A percentile compares a stretch with the other conserved stretches of the same genome.
Conservation (phyloP, 257 asterid genomes). For the Galeopsis tetrahit region DNA sequence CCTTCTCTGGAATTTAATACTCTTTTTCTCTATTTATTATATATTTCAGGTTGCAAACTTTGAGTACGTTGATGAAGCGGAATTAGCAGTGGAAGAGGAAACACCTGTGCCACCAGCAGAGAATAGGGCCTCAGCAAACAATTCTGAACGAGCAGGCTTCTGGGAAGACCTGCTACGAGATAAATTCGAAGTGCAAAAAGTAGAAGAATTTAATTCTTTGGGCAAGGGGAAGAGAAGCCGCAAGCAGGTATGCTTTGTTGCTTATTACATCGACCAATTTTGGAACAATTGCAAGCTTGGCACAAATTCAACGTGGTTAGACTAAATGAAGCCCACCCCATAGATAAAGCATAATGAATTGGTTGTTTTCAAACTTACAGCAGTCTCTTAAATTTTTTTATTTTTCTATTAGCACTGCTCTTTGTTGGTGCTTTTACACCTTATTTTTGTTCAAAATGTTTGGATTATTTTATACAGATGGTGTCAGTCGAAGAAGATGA, state of each 20-base stretch:
- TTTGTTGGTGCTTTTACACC: background rate
- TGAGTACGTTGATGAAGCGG: slow-evolving; percentile 82
- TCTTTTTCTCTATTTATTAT: slow-evolving; percentile 27
- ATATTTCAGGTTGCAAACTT: slow-evolving; percentile 84
- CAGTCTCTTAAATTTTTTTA: background rate
- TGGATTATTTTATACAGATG: slow-evolving; percentile 62
- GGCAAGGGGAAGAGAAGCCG: slow-evolving; percentile 98
- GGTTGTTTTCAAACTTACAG: slow-evolving; percentile 1
- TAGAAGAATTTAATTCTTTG: slow-evolving; percentile 84
- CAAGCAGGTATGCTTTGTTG: slow-evolving; percentile 62
- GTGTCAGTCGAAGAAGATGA: slow-evolving; percentile 94
- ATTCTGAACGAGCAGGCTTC: slow-evolving; percentile 69
- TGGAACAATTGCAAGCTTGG: background rate
- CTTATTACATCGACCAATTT: slow-evolving; percentile 17
- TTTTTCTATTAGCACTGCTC: background rate
- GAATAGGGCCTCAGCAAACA: slow-evolving; percentile 59
- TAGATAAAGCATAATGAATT: background rate
- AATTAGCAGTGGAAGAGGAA: slow-evolving; percentile 78
- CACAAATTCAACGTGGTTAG: background rate
- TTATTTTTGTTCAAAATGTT: slow-evolving; percentile 1
- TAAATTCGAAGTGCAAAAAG: slow-evolving; percentile 80
- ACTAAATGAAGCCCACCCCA: background rate
- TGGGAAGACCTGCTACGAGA: slow-evolving; percentile 95
- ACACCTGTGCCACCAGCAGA: slow-evolving; percentile 58
- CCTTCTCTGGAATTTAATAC: slow-evolving; percentile 8